These are phyloP conservation scores for Mycena albidolilacea DNA, from an alignment of 768 basidiomycete species.

Conservation along the genomic window DNA sequence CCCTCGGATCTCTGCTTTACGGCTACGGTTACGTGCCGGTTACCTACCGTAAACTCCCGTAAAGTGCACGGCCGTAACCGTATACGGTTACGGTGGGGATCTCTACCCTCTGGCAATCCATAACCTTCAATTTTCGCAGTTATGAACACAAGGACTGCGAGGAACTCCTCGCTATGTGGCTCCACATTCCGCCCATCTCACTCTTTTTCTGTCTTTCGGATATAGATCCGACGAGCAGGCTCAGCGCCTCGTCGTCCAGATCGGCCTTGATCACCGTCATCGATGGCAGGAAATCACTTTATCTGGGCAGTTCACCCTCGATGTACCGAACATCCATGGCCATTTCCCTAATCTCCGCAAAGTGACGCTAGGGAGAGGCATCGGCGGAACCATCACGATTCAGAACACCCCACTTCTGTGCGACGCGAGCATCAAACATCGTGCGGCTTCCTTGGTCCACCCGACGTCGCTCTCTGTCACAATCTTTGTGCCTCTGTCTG, in stretches of 20 bases:
- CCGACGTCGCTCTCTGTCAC: conserved; percentile 1
- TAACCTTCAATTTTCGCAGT: conserved; percentile 1
- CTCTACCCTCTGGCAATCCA: conserved; percentile 11
- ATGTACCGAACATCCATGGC: neutral
- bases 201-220: conserved; percentile 1
- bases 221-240: neutral
- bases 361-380: conserved; percentile 1
- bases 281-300: conserved; percentile 14
- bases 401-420: conserved; percentile 4
- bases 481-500: neutral
- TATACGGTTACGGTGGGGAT: too few species aligned
- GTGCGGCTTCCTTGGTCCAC: conserved; percentile 7
- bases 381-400: conserved; percentile 4
- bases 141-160: neutral
- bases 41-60: too few species aligned
- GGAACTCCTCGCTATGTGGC: conserved; percentile 5
- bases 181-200: neutral
- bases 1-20: neutral
- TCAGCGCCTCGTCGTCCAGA: neutral
- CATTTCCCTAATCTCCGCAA: conserved; percentile 14
- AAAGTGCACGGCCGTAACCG: too few species aligned
- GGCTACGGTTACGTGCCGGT: too few species aligned
- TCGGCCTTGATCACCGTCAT: conserved; percentile 10
- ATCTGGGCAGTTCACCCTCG: neutral
- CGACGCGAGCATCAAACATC: neutral